Base-by-base conservation (phyloP, 306 rosid genomes). In the Fragaria vesca region DNA sequence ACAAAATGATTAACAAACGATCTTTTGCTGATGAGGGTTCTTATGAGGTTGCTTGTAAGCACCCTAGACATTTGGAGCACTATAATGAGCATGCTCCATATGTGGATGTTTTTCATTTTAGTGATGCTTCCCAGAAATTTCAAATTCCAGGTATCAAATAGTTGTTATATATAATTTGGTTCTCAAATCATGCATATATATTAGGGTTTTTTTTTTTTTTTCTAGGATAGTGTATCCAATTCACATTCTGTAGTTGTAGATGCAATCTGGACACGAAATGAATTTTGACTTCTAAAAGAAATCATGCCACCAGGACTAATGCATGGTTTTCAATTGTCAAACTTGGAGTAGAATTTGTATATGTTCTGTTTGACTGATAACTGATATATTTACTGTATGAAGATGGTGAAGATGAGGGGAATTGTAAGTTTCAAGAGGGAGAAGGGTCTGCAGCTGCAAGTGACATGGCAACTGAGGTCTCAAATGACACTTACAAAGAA, bases 31-130 rank as follows among this genome's bases (percentile, higher is more conserved):
- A 50, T 26, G 77, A 80, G 75, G 77, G 74, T 80, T 80, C 80
- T 43, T 84, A 69, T 74, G 82, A 77, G 67, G 71, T 80, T 68
- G 69, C 87, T 73, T 77, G 55, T 45, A 84, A 80, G 77, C 80
- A 67, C 48, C 82, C 74, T 2, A 84, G 80, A 61, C 80, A 68
- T 38, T 43, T 72, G 69, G 86, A 83, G 77, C 43, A 46, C 66
- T 8, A 55, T 61, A 43, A 75, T 61, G 79, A 73, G 78, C 63
- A 40, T 72, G 70, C 79, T 46, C 72, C 76, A 66, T 20, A 45
- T 58, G 38, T 58, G 40, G 76, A 72, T 73, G 45, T 43, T 36
- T 69, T 66, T 74, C 45, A 60, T n/a, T 51, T 54, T 36, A 63
- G 32, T 28, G 66, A 62, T 73, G 71, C 40, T 58, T 63, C 67